These are phyloP conservation scores for Symbiodinium natans DNA, from an alignment of 73 alveolate genomes.

Conservation along the genomic window DNA sequence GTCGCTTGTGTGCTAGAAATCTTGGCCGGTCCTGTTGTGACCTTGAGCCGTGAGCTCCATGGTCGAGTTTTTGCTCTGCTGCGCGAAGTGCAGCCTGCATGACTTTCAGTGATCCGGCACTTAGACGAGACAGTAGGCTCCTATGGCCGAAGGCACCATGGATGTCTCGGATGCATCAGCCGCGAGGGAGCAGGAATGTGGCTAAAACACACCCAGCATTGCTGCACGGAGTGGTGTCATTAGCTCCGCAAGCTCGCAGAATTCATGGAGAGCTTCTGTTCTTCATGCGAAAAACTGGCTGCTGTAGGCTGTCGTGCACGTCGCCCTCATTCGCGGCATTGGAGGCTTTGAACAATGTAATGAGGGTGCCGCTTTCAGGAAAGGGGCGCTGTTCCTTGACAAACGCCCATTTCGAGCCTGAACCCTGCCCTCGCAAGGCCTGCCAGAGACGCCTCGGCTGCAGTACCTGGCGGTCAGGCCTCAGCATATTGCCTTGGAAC, in stretches of 20 bases:
- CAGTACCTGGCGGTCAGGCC: not conserved
- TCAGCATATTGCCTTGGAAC: not conserved
- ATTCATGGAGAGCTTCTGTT: not conserved
- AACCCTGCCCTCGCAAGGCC: not conserved
- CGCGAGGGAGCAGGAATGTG: not conserved
- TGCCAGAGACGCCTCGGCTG: not conserved
- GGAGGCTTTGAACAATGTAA: not conserved
- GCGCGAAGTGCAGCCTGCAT: not conserved
- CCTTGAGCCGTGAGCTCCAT: not conserved
- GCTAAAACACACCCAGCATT: not conserved
- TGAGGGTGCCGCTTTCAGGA: not conserved
- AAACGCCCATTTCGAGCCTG: no score
- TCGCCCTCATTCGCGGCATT: not conserved
- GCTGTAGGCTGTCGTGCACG: not conserved
- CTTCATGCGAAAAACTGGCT: not conserved
- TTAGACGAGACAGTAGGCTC: no score
- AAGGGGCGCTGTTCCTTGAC: not conserved
- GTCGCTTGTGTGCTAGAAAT: no score
- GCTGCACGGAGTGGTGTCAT: not conserved
- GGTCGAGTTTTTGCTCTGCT: no score
- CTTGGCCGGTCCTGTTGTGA: no score
- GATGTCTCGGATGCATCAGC: no score
- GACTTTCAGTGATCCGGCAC: no score
- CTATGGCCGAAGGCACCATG: not conserved
- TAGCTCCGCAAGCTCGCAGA: no score